Evolutionary conservation across 192 early-diverging fungal species (phyloP), one percentile per base, ranked within the genome.

Genomic region (Ambispora gerdemannii): DNA sequence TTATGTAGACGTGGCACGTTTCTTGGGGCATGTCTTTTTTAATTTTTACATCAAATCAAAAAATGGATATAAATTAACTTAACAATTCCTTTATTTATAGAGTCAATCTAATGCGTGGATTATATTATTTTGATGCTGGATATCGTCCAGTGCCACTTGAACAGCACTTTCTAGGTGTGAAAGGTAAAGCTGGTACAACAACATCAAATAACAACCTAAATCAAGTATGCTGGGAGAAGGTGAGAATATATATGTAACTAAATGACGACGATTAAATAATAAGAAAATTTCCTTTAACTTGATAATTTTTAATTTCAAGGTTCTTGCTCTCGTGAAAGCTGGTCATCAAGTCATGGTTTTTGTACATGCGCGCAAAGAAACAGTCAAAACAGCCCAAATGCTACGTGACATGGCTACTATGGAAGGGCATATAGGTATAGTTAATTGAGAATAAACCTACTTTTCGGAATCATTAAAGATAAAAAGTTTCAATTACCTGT

Each of bases 341-440:
- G 93, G 92, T 0, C 89, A 95, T 77, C 98, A 99, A 77, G 95
- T 99, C 27, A 97, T 99, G 95, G 93, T 99, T 4, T 99, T 99
- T 87, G 98, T 99, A 34, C 96, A 99, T 71, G 86, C 98, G 3
- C 89, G 96, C 50, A 98, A 98, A 74, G 98, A 97, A 62, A 98
- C 98, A 4, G 96, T 95, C n/a, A 92, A 91, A 69, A 97, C 95
- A 0, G 95, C 95, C 2, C 83, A 89, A 77, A 86, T 84, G 64
- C 68, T 99, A 20, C 78, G 86, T 20, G 89, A 92, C 50, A 86
- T 88, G 75, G 94, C 93, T 0, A 36, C 65, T 49, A 70, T 81
- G n/a, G 84, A 91, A 19, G 88, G 84, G 38, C 76, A 76, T 20
- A 38, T 82, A 24, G 84, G 85, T 78, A 81, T 19, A 70, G 72